Percentiles rank a stretch among this genome's conserved stretches.
These are phyloP conservation scores for Chytriomyces sp. DNA, from an alignment of 192 early-diverging fungal species.

Conservation along the genomic window DNA sequence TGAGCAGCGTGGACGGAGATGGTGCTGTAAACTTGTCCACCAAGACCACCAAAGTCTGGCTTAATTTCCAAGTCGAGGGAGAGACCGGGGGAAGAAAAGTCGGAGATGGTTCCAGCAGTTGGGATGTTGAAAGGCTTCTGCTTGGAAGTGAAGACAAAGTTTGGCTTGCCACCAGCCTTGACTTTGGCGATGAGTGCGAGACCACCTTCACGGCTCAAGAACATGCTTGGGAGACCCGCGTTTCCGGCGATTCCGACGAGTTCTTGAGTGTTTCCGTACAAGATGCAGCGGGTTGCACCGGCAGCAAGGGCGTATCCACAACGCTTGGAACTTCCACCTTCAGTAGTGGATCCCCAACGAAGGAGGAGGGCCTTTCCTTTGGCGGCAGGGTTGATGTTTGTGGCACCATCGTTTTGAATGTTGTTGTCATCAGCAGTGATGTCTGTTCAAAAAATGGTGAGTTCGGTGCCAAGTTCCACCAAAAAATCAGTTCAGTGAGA, in stretches of 20 bases:
- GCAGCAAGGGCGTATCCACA: constrained; percentile 33
- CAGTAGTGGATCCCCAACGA: constrained; percentile 29
- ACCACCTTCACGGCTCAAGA: constrained; percentile 22
- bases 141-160: constrained; percentile 55
- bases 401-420: constrained; percentile 30
- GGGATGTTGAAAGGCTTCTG: constrained; percentile 50
- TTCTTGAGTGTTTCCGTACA: constrained; percentile 38
- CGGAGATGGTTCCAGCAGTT: constrained; percentile 67
- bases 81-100: constrained; percentile 77
- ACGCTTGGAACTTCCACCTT: constrained; percentile 16
- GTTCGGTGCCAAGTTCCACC: neutral
- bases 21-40: constrained; percentile 45
- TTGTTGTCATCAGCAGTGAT: constrained; percentile 36
- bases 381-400: constrained; percentile 15
- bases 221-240: constrained; percentile 19
- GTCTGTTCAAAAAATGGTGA: constrained; percentile 1
- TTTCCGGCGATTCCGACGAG: constrained; percentile 24
- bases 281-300: constrained; percentile 41
- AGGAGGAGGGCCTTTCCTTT: constrained; percentile 45
- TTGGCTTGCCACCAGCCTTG: constrained; percentile 36
- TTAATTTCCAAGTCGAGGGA: constrained; percentile 70
- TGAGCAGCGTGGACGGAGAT: constrained; percentile 27
- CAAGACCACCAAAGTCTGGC: constrained; percentile 50
- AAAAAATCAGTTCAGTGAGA: neutral
- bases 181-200: constrained; percentile 27